A percentile compares a stretch with the other conserved stretches of the same genome.
Evolutionary conservation across 1,284 basidiomycete genomes (phyloP).

Genomic region (Farysia itapuensis): DNA sequence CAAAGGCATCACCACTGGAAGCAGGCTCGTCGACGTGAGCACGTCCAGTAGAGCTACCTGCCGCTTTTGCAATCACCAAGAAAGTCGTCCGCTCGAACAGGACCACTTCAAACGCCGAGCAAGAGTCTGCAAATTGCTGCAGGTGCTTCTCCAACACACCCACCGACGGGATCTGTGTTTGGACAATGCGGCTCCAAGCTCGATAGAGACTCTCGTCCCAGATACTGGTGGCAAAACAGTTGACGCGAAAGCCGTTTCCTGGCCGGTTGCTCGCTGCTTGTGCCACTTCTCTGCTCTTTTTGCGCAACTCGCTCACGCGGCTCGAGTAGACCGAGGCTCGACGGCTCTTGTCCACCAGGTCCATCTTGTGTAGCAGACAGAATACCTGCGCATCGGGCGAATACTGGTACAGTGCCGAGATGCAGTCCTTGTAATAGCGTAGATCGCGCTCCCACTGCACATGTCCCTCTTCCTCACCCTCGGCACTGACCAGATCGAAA

Average conservation of each 20-base stretch:
- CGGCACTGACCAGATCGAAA: slow-evolving; percentile 72
- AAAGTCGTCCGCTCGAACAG: slow-evolving; percentile 97
- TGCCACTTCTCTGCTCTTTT: slow-evolving; percentile 42
- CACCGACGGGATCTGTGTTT: slow-evolving; percentile 92
- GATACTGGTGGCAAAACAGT: slow-evolving; percentile 86
- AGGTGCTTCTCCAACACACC: slow-evolving; percentile 83
- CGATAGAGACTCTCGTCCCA: slow-evolving; percentile 96
- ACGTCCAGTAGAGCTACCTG: neutral
- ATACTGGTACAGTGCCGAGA: slow-evolving; percentile 46
- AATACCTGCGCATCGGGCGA: slow-evolving; percentile 76
- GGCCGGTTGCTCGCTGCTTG: slow-evolving; percentile 28
- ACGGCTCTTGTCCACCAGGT: slow-evolving; percentile 67
- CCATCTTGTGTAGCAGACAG: slow-evolving; percentile 96
- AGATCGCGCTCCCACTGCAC: slow-evolving; percentile 65
- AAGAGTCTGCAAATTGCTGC: slow-evolving; percentile 78
- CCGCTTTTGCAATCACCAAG: slow-evolving; percentile 73
- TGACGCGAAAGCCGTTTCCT: slow-evolving; percentile 59
- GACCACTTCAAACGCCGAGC: slow-evolving; percentile 87
- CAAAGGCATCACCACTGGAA: neutral
- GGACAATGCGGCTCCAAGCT: slow-evolving; percentile 98
- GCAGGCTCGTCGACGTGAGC: slow-evolving; percentile 54
- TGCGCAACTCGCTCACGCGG: slow-evolving; percentile 46
- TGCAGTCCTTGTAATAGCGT: slow-evolving; percentile 54
- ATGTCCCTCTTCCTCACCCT: slow-evolving; percentile 40
- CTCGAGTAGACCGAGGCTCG: slow-evolving; percentile 68